A percentile compares a stretch with the other conserved stretches of the same genome.
phyloP scores from a whole-genome alignment of 768 basidiomycete species.

The Lyophyllum shimeji region DNA sequence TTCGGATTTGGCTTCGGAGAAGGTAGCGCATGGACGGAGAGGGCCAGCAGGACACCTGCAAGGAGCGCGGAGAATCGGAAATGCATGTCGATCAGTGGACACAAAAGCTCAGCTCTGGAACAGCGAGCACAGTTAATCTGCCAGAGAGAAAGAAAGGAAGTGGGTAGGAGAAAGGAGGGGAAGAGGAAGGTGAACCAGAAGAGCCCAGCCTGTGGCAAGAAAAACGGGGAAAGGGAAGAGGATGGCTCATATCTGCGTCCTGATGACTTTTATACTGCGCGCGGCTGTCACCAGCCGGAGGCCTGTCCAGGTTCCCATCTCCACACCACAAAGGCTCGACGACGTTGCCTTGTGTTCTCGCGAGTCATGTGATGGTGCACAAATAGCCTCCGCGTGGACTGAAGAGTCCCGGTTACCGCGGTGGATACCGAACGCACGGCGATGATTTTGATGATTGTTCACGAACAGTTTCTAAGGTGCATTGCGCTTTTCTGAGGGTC shows the following conservation, averaged over 20 bases:
- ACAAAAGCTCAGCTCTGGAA: slow-evolving; percentile 23
- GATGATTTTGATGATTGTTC: neutral
- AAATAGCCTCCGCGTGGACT: neutral
- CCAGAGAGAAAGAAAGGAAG: slow-evolving; percentile 22
- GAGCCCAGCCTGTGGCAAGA: slow-evolving; percentile 27
- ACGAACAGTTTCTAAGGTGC: neutral
- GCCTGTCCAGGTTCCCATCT: neutral
- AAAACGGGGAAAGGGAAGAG: slow-evolving; percentile 21
- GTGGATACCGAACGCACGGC: neutral
- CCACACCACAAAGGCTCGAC: neutral
- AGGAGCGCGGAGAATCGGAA: slow-evolving; percentile 54
- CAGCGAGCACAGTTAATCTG: slow-evolving; percentile 18
- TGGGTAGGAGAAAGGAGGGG: slow-evolving; percentile 27
- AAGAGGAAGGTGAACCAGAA: slow-evolving; percentile 21
- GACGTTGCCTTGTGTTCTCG: neutral
- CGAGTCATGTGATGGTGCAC: slow-evolving; percentile 5
- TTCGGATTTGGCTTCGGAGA: slow-evolving; percentile 18
- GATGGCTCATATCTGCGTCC: neutral
- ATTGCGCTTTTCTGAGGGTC: neutral
- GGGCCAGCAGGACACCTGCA: slow-evolving; percentile 46
- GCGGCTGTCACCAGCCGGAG: slow-evolving; percentile 12
- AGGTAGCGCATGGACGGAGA: slow-evolving; percentile 43
- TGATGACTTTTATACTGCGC: slow-evolving; percentile 13
- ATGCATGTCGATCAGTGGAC: slow-evolving; percentile 45
- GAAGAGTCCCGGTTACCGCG: neutral